Evolutionary conservation across 176 grass and related monocot genomes (phyloP).

Genomic region (Juncus inflexus): DNA sequence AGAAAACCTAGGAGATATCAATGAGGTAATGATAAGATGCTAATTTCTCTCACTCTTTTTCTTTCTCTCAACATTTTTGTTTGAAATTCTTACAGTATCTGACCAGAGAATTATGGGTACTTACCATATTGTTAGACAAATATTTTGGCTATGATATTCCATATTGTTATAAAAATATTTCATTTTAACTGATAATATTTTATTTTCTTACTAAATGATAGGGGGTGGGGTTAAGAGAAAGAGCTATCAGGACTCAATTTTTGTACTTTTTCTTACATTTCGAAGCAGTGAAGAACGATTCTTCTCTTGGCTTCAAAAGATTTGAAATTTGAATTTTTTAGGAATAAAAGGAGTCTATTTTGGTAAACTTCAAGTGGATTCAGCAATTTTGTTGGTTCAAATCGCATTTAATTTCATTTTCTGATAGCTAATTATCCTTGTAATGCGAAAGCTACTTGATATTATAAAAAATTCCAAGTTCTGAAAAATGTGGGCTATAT

Average conservation of each 20-base stretch:
- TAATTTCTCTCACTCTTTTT: background rate
- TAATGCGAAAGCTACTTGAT: background rate
- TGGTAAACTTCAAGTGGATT: background rate
- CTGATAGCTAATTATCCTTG: conserved; percentile 7
- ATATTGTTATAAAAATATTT: too few species aligned
- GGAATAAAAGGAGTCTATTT: background rate
- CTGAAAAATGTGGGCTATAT: conserved; percentile 42
- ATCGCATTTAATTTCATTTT: conserved; percentile 11
- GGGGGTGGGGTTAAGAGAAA: too few species aligned
- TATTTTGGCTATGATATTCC: background rate
- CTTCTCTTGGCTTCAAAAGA: background rate
- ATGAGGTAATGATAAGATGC: conserved; percentile 10
- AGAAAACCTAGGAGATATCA: background rate
- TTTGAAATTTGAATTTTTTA: background rate
- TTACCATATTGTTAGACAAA: too few species aligned
- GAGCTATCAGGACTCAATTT: background rate
- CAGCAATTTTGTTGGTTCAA: background rate
- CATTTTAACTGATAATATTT: too few species aligned
- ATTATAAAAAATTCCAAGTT: conserved; percentile 17
- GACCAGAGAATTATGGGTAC: too few species aligned
- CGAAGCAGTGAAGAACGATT: background rate
- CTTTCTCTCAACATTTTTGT: background rate
- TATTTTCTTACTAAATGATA: too few species aligned
- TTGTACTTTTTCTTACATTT: background rate
- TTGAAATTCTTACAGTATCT: too few species aligned